A percentile compares a stretch with the other conserved stretches of the same genome.
These are phyloP conservation scores for Chlamydomonas eustigma DNA, from an alignment of 139 green algal genomes.

Conservation along the genomic window DNA sequence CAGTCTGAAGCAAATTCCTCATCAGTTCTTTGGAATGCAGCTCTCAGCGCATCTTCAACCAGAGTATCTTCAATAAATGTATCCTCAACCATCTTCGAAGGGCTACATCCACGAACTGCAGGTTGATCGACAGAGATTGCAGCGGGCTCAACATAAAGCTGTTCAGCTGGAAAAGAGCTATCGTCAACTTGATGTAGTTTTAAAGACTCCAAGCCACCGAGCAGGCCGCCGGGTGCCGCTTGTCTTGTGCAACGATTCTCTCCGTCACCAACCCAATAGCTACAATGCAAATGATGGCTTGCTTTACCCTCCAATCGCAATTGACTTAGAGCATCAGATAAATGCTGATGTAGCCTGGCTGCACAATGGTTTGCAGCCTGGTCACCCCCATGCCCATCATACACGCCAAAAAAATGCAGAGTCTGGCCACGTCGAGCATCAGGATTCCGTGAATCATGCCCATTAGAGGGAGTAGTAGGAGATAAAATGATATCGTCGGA, in stretches of 20 bases:
- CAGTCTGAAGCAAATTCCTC: conserved; percentile 58
- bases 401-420: conserved; percentile 76
- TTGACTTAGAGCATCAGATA: conserved; percentile 36
- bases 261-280: background rate
- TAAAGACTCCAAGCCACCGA: background rate
- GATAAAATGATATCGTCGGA: background rate
- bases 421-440: too few species aligned
- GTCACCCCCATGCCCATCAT: conserved; percentile 67
- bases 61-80: background rate
- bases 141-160: background rate
- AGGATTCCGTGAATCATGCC: too few species aligned
- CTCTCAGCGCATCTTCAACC: conserved; percentile 29
- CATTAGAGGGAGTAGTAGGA: too few species aligned
- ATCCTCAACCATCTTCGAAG: conserved; percentile 33
- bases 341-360: conserved; percentile 54
- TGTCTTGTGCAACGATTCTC: too few species aligned
- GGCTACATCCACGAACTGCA: background rate
- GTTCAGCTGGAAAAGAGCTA: too few species aligned
- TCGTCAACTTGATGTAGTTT: background rate
- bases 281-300: background rate
- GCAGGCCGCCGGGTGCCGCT: too few species aligned
- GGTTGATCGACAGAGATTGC: background rate
- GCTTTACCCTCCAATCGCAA: background rate
- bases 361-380: conserved; percentile 64
- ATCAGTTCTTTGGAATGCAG: conserved; percentile 53